These are phyloP conservation scores for Phytophthora melonis DNA, from an alignment of 352 stramenopile species.

Conservation along the genomic window DNA sequence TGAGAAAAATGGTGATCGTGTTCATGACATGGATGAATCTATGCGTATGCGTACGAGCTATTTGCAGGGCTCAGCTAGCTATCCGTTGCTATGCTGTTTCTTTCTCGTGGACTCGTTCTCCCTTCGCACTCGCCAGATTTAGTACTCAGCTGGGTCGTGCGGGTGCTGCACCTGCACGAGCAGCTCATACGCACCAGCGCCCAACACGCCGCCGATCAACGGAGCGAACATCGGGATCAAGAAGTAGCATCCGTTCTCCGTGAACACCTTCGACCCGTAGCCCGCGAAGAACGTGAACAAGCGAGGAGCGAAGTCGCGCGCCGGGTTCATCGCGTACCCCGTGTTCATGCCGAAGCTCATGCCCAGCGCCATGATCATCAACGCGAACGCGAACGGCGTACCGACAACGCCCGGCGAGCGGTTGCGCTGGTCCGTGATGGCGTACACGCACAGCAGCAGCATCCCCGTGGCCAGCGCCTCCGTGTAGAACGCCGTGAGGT, in stretches of 20 bases:
- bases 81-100: constrained; percentile 8
- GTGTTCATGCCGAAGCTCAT: constrained; percentile 70
- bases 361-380: constrained; percentile 67
- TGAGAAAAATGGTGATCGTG: constrained; percentile 2
- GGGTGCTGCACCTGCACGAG: constrained; percentile 67
- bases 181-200: constrained; percentile 56
- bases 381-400: constrained; percentile 52
- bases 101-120: constrained; percentile 13
- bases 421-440: constrained; percentile 65
- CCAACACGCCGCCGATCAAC: constrained; percentile 50
- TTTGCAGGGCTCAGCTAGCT: constrained; percentile 18
- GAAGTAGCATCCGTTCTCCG: constrained; percentile 62
- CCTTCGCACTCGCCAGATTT: background rate
- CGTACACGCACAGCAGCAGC: constrained; percentile 64
- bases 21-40: constrained; percentile 23
- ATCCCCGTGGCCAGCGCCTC: constrained; percentile 63
- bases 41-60: constrained; percentile 29
- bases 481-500: constrained; percentile 61
- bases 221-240: constrained; percentile 69
- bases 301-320: constrained; percentile 52
- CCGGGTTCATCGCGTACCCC: constrained; percentile 57
- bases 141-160: constrained; percentile 26
- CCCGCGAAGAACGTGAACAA: constrained; percentile 58
- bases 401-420: constrained; percentile 43
- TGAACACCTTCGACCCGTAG: constrained; percentile 71